Percentiles rank a stretch among this genome's conserved stretches.
Evolutionary conservation across 208 protist species (phyloP).

Genomic region (Naegleria lovaniensis): DNA sequence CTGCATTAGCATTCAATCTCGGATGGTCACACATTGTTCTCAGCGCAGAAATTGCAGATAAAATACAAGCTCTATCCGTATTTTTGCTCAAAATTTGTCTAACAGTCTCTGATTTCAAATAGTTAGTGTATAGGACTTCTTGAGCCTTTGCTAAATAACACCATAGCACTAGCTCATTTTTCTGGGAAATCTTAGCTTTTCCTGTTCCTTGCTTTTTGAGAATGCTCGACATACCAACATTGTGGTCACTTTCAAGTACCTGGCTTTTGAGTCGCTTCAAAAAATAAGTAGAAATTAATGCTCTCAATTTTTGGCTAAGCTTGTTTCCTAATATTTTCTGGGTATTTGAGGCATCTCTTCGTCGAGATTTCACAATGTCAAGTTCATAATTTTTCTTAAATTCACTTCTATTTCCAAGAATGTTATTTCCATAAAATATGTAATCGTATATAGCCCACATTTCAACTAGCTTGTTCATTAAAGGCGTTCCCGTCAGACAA

Average conservation of each 20-base stretch:
- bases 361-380: not conserved
- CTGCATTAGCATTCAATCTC: not conserved
- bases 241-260: not conserved
- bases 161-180: conserved; percentile 19
- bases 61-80: not conserved
- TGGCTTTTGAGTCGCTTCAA: not conserved
- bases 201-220: not conserved
- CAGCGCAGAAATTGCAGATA: not conserved
- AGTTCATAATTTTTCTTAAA: conserved; percentile 1
- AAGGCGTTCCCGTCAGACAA: conserved; percentile 63
- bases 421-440: conserved; percentile 78
- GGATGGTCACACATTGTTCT: conserved; percentile 6
- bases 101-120: not conserved
- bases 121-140: not conserved
- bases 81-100: not conserved
- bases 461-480: conserved; percentile 78
- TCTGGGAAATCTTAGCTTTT: conserved; percentile 9
- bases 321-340: not conserved
- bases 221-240: not conserved
- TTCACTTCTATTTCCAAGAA: conserved; percentile 40
- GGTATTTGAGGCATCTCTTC: not conserved
- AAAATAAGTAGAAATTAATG: not conserved
- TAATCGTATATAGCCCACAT: conserved; percentile 99
- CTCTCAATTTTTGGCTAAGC: not conserved
- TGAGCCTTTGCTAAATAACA: not conserved